Conservation (phyloP, 257 asterid species). For the Avicennia marina region DNA sequence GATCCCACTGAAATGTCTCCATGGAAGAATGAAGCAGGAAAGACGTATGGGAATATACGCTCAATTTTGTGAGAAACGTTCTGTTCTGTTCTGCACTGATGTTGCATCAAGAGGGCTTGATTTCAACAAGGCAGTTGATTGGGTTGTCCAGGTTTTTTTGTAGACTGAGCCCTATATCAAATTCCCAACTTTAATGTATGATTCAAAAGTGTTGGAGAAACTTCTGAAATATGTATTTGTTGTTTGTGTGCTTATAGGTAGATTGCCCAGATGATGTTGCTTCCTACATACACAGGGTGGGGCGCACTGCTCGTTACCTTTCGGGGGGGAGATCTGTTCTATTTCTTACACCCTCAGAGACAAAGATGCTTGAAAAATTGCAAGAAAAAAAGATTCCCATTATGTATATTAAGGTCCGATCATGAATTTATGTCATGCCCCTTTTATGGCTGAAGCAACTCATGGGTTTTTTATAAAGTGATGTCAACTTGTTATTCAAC, state of each 20-base stretch:
- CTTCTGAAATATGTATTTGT: neutral
- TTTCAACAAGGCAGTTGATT: slow-evolving; percentile 82
- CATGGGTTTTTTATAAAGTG: neutral
- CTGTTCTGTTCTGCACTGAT: slow-evolving; percentile 79
- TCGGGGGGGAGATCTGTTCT: slow-evolving; percentile 83
- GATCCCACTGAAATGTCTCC: slow-evolving; percentile 75
- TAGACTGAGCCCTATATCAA: slow-evolving; percentile 19
- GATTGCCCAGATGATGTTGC: slow-evolving; percentile 96
- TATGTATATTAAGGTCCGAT: slow-evolving; percentile 51
- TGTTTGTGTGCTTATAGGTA: slow-evolving; percentile 42
- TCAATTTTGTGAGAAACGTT: slow-evolving; percentile 65
- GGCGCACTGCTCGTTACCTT: slow-evolving; percentile 94
- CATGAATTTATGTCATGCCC: neutral
- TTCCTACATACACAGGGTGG: slow-evolving; percentile 94
- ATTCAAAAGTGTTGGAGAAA: neutral
- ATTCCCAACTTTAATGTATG: neutral
- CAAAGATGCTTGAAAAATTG: slow-evolving; percentile 71
- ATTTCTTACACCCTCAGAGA: slow-evolving; percentile 81
- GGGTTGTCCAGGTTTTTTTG: slow-evolving; percentile 53
- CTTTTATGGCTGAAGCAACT: slow-evolving; percentile 9
- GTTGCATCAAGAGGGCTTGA: slow-evolving; percentile 97
- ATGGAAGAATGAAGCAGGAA: slow-evolving; percentile 92
- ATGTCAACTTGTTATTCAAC: neutral
- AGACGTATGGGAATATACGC: slow-evolving; percentile 74
- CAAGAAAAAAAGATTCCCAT: slow-evolving; percentile 82